Evolutionary conservation across 1,139 yeast genomes (phyloP).

Genomic region (Fermentozyma sake): DNA sequence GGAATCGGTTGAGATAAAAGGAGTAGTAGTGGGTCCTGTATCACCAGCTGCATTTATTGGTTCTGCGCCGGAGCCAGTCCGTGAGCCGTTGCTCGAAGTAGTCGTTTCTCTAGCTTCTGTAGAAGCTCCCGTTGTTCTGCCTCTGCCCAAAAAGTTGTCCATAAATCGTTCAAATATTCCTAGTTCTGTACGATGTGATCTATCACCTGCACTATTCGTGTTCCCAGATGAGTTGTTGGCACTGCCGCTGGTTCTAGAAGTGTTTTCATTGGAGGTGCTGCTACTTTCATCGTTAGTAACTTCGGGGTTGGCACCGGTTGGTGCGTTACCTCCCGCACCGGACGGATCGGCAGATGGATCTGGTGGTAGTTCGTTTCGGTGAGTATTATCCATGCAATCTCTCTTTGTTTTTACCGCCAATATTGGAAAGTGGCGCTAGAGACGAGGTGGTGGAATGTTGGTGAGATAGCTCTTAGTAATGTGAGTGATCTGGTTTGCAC

Average conservation of each 20-base stretch:
- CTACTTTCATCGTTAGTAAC: background rate
- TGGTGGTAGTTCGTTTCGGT: too few species aligned
- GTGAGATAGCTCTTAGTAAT: too few species aligned
- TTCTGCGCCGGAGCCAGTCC: too few species aligned
- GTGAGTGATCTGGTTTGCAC: too few species aligned
- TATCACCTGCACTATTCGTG: background rate
- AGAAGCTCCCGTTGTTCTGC: conserved; percentile 1
- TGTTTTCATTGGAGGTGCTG: background rate
- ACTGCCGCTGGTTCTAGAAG: background rate
- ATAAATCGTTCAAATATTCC: conserved; percentile 14
- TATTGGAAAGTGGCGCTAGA: too few species aligned
- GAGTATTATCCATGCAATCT: too few species aligned
- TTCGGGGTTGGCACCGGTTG: conserved; percentile 1
- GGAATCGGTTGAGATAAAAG: conserved; percentile 1
- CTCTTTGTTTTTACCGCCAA: too few species aligned
- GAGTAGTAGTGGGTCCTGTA: conserved; percentile 1
- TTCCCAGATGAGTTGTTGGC: background rate
- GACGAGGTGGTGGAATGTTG: too few species aligned
- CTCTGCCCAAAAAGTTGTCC: conserved; percentile 11
- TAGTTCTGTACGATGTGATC: conserved; percentile 7
- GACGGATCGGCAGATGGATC: too few species aligned
- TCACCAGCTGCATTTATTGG: background rate
- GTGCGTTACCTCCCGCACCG: conserved; percentile 1
- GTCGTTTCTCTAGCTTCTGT: too few species aligned
- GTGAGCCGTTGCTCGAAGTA: background rate